A percentile compares a stretch with the other conserved stretches of the same genome.
These are phyloP conservation scores for Amborella trichopoda DNA, from an alignment of 164 flowering plant species.

Conservation along the genomic window DNA sequence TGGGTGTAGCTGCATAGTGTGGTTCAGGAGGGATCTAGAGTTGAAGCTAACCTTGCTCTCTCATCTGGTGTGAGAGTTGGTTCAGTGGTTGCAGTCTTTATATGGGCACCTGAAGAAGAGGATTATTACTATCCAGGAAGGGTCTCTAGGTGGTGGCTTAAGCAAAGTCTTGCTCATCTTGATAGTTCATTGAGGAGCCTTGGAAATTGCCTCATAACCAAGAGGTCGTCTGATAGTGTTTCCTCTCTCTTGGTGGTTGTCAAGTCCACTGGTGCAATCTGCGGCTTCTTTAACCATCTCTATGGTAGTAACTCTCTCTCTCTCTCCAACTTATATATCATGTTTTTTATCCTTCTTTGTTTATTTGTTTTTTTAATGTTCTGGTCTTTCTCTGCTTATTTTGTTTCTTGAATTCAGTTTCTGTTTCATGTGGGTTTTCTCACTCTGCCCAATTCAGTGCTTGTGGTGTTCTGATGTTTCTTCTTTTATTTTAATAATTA, in stretches of 20 bases:
- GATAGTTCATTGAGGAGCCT: conserved; percentile 73
- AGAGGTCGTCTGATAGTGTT: conserved; percentile 80
- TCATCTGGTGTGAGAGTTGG: conserved; percentile 91
- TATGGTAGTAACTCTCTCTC: conserved; percentile 48
- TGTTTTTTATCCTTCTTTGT: not conserved
- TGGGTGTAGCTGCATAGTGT: conserved; percentile 79
- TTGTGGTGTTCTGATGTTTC: too few species aligned
- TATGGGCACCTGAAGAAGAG: conserved; percentile 99
- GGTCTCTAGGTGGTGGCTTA: conserved; percentile 98
- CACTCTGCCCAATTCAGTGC: too few species aligned
- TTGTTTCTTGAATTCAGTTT: too few species aligned
- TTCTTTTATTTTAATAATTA: too few species aligned
- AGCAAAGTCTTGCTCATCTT: conserved; percentile 76
- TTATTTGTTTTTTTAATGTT: not conserved
- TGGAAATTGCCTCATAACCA: conserved; percentile 71
- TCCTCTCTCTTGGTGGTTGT: conserved; percentile 68
- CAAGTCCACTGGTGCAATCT: conserved; percentile 73
- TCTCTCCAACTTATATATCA: not conserved
- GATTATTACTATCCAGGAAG: conserved; percentile 80
- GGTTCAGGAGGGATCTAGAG: conserved; percentile 99
- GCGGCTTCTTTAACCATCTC: conserved; percentile 87
- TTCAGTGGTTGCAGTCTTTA: conserved; percentile 60
- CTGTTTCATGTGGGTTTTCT: too few species aligned
- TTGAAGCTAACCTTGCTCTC: conserved; percentile 92
- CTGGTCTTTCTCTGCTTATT: not conserved